Evolutionary conservation across 2,329 filamentous ascomycete genomes (phyloP).

Genomic region (Phaeosphaeria sp.): DNA sequence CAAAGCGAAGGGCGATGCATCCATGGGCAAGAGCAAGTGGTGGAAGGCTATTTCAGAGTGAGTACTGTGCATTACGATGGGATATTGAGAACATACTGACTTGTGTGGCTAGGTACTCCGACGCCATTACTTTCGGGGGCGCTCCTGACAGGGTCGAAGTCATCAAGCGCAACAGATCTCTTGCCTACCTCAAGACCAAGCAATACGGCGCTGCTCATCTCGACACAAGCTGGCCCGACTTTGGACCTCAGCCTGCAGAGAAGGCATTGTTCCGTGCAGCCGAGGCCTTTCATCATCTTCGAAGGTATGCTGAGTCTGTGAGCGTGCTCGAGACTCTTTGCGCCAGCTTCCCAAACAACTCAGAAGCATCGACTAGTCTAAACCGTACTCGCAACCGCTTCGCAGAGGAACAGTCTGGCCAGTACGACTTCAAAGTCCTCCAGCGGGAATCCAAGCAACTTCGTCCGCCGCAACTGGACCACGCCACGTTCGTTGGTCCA

Average conservation of each 20-base stretch:
- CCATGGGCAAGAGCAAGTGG: no score
- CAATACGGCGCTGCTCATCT: constrained; percentile 45
- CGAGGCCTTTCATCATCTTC: constrained; percentile 53
- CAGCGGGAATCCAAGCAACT: constrained; percentile 48
- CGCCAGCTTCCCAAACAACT: background rate
- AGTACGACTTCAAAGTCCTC: constrained; percentile 47
- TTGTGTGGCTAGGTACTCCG: background rate
- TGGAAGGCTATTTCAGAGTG: no score
- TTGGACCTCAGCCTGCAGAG: constrained; percentile 34
- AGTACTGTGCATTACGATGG: no score
- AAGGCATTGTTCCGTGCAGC: constrained; percentile 55
- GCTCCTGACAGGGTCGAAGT: constrained; percentile 34
- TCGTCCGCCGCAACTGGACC: constrained; percentile 52
- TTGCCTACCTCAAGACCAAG: constrained; percentile 41
- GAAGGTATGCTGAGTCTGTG: constrained; percentile 44
- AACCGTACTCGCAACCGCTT: constrained; percentile 21
- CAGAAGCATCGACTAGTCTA: constrained; percentile 6
- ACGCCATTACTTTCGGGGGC: background rate
- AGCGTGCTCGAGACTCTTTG: constrained; percentile 43
- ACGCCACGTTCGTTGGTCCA: constrained; percentile 54
- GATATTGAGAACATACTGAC: background rate
- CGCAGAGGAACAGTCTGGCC: constrained; percentile 48
- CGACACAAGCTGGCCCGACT: constrained; percentile 30
- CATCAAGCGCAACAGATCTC: constrained; percentile 46
- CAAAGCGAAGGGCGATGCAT: no score